Percentiles rank a stretch among this genome's conserved stretches.
Conservation (phyloP, 768 basidiomycete genomes). For the Agaricus subrufescens region DNA sequence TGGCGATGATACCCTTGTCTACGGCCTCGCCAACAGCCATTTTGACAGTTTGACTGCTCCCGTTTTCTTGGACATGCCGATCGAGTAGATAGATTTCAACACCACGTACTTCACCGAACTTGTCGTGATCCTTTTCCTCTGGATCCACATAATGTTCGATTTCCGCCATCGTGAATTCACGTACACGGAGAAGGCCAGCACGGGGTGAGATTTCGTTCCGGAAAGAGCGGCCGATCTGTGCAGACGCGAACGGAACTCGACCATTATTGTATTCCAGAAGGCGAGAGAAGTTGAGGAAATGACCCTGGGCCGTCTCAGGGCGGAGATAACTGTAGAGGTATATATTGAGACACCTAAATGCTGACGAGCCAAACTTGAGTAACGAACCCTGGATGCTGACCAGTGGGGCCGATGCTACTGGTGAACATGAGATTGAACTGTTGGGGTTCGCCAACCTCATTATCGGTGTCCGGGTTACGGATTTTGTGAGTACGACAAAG, state of each 20-base stretch:
- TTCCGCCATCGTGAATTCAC: slow-evolving; percentile 99
- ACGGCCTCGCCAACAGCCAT: slow-evolving; percentile 91
- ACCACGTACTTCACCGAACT: slow-evolving; percentile 79
- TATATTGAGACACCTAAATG: slow-evolving; percentile 2
- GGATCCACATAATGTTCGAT: slow-evolving; percentile 99
- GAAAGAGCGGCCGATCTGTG: slow-evolving; percentile 94
- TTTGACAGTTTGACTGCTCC: slow-evolving; percentile 54
- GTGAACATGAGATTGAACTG: slow-evolving; percentile 99
- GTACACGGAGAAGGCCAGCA: slow-evolving; percentile 92
- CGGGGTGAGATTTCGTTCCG: slow-evolving; percentile 98
- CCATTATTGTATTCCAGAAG: slow-evolving; percentile 98
- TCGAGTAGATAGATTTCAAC: slow-evolving; percentile 75
- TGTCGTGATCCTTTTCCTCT: slow-evolving; percentile 77
- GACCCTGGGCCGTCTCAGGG: slow-evolving; percentile 97
- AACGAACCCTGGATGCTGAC: slow-evolving; percentile 87
- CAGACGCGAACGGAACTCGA: slow-evolving; percentile 93
- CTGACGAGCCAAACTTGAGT: not conserved
- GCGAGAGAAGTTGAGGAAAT: slow-evolving; percentile 97
- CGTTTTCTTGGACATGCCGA: slow-evolving; percentile 76
- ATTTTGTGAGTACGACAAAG: slow-evolving; percentile 79
- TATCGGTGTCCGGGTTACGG: slow-evolving; percentile 87
- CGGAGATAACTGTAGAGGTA: slow-evolving; percentile 69
- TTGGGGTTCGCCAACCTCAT: slow-evolving; percentile 89
- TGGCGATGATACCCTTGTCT: slow-evolving; percentile 79
- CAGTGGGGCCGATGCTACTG: slow-evolving; percentile 95